Evolutionary conservation across 371 early-diverging fungal genomes (phyloP).

Genomic region (Mucor velutinosus): DNA sequence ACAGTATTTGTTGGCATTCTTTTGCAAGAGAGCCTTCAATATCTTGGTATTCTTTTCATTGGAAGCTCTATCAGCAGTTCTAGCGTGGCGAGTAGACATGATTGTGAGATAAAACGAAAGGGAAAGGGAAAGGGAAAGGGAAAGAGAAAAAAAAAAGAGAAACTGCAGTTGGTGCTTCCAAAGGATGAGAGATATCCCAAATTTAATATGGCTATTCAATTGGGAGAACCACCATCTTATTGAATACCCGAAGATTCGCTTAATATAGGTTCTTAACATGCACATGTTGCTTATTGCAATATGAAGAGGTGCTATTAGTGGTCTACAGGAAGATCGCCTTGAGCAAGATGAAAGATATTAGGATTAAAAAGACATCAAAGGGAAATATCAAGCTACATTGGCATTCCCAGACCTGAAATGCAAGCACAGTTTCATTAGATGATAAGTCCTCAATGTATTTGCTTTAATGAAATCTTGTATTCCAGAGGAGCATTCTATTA

Average conservation of each 20-base stretch:
- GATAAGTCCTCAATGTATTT: no score
- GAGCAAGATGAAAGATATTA: neutral
- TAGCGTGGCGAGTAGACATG: conserved; percentile 77
- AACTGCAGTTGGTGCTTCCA: neutral
- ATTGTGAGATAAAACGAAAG: neutral
- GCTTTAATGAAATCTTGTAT: no score
- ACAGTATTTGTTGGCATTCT: conserved; percentile 75
- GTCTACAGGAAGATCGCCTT: neutral
- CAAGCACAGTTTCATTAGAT: no score
- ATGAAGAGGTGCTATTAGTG: neutral
- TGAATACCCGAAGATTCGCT: neutral
- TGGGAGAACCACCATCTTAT: neutral
- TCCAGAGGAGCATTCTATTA: no score
- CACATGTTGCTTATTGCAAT: neutral
- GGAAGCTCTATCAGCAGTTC: conserved; percentile 71
- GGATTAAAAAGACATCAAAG: neutral
- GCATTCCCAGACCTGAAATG: no score
- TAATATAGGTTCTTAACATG: neutral
- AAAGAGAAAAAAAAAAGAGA: neutral
- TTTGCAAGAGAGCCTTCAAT: conserved; percentile 71
- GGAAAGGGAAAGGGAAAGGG: neutral
- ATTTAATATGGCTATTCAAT: neutral
- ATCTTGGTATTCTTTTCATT: conserved; percentile 74
- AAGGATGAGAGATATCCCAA: neutral
- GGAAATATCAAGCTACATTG: no score